Conservation (phyloP, 495 filamentous ascomycete species). For the Aspergillus funiculosus region DNA sequence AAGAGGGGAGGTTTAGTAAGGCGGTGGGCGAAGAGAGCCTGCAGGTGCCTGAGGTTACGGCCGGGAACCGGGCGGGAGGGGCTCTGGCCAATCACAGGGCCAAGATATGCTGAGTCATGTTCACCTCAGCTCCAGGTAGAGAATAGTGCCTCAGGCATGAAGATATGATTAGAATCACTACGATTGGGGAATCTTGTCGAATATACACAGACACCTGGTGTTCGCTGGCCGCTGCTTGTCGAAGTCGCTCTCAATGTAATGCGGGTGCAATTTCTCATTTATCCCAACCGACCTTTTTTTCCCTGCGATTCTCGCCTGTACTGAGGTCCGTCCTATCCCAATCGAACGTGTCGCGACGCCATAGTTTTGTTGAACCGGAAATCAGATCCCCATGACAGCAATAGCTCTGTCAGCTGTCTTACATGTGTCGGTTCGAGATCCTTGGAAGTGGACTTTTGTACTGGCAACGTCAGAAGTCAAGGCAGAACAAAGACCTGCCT, state of each 20-base stretch:
- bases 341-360: conserved; percentile 5
- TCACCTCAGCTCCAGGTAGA: too few species aligned
- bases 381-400: conserved; percentile 1
- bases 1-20: conserved; percentile 27
- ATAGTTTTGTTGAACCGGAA: conserved; percentile 3
- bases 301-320: too few species aligned
- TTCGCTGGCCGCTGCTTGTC: too few species aligned
- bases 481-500: conserved; percentile 17
- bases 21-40: neutral
- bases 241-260: too few species aligned
- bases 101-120: neutral
- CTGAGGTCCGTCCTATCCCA: neutral
- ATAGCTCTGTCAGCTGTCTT: conserved; percentile 8
- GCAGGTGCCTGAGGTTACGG: conserved; percentile 7
- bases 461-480: conserved; percentile 32
- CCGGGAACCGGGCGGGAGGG: neutral
- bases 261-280: too few species aligned
- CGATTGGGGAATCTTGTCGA: too few species aligned
- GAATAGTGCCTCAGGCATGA: neutral
- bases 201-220: too few species aligned
- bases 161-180: too few species aligned
- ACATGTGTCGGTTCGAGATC: conserved; percentile 50
- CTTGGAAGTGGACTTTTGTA: conserved; percentile 43
- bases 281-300: too few species aligned
- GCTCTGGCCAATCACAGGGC: neutral